Base-by-base conservation (phyloP, 305 asterid genomes). In the Fraxinus greggii region DNA sequence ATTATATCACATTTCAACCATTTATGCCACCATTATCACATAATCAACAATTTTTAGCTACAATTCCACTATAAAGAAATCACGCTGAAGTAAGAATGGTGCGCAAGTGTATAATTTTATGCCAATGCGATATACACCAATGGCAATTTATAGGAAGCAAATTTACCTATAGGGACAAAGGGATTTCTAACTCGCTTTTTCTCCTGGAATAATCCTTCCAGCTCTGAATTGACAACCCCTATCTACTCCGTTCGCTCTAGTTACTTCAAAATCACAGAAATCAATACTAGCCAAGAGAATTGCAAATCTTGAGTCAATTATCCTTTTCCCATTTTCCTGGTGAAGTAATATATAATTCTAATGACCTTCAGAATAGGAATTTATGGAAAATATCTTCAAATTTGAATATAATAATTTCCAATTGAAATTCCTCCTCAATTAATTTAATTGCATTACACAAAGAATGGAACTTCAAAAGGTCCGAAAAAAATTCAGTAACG, bases 161-260 rank as follows among this genome's bases (percentile, higher is more conserved):
- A 72, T 45, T 83, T 84, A 90, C 93, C 93, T 31, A 90, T 63
- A 0, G 93, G 93, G 36, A 90, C 93, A 38, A 88, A 70, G 28
- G 91, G 93, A 74, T 88, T 90, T 78, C 87, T 83, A 21, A 78
- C 87, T 7, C 10, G 9, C 82, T 90, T 88, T 83, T 88, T 88
- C 36, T 77, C 90, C 83, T 83, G 85, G 72, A 87, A 90, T 72
- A 90, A 61, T 7, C 83, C 87, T 80, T 86, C 86, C 19, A 88
- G 84, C 70, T 90, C 92, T 8, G 93, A 81, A 83, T 88, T 87
- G 17, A 88, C 89, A 33, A 89, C 86, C 24, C 93, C 90, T 91
- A 90, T 90, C 90, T 90, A 86, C 10, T 75, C 65, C 31, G 26
- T 24, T 19, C 21, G 21, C 69, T 3, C 3, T 75, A 36, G 33